These are phyloP conservation scores for Amniculicola lignicola DNA, from an alignment of 495 filamentous ascomycete genomes.

Conservation along the genomic window DNA sequence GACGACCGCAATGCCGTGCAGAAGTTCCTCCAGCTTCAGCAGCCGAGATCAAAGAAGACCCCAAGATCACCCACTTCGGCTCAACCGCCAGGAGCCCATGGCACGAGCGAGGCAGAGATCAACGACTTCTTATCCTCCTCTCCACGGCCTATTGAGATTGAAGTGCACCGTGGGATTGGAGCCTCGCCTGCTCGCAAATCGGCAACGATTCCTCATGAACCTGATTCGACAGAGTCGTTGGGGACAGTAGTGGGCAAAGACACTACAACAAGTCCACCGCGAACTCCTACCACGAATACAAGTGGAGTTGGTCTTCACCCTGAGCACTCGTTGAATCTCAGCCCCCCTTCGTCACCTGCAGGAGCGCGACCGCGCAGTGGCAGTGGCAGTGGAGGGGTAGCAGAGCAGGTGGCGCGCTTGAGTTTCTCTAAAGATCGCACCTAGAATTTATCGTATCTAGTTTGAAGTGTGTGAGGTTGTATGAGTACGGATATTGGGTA, in stretches of 20 bases:
- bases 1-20: constrained; percentile 37
- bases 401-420: constrained; percentile 32
- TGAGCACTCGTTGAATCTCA: constrained; percentile 31
- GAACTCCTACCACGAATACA: constrained; percentile 15
- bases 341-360: constrained; percentile 1
- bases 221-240: constrained; percentile 26
- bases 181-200: constrained; percentile 1
- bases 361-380: constrained; percentile 22
- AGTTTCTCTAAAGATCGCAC: constrained; percentile 22
- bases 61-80: constrained; percentile 2
- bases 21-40: constrained; percentile 29
- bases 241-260: constrained; percentile 4
- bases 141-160: constrained; percentile 26
- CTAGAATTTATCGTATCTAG: background rate
- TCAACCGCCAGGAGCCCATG: constrained; percentile 2
- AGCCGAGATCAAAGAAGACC: constrained; percentile 1
- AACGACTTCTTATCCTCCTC: constrained; percentile 34
- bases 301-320: constrained; percentile 32
- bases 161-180: constrained; percentile 34
- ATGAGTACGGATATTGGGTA: no score
- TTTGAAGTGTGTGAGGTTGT: no score
- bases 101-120: constrained; percentile 36
- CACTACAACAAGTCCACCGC: constrained; percentile 6
- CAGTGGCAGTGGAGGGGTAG: constrained; percentile 29
- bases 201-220: background rate